These are phyloP conservation scores for Ziziphus jujuba DNA, from an alignment of 306 rosid genomes.

Conservation along the genomic window DNA sequence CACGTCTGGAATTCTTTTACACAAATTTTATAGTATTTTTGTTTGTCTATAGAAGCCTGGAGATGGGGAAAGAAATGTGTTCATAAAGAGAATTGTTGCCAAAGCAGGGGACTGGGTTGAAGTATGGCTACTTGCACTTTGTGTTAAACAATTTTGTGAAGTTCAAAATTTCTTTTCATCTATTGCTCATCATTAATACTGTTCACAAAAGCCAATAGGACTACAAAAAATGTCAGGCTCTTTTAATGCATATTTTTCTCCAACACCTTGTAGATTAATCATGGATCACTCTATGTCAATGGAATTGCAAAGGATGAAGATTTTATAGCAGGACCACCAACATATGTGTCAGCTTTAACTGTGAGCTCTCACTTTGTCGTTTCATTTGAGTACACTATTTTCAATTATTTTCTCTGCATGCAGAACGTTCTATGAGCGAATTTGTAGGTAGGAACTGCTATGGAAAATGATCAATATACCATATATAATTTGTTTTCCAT, in stretches of 20 bases:
- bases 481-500: too few relatives aligned
- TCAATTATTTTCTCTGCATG: neutral
- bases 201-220: slow-evolving; percentile 3
- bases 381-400: slow-evolving; percentile 18
- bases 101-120: slow-evolving; percentile 79
- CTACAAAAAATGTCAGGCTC: slow-evolving; percentile 14
- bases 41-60: slow-evolving; percentile 47
- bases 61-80: slow-evolving; percentile 43
- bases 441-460: slow-evolving; percentile 2
- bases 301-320: slow-evolving; percentile 67
- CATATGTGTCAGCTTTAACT: slow-evolving; percentile 43
- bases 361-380: slow-evolving; percentile 40
- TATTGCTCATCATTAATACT: neutral
- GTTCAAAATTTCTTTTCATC: neutral
- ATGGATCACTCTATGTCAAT: slow-evolving; percentile 70
- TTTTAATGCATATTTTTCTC: slow-evolving; percentile 16
- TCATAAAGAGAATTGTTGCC: slow-evolving; percentile 88
- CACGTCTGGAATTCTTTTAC: slow-evolving; percentile 10
- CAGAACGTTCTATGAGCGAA: neutral
- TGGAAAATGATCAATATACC: neutral
- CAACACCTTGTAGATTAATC: slow-evolving; percentile 46
- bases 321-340: slow-evolving; percentile 56
- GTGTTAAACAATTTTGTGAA: neutral
- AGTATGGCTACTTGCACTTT: slow-evolving; percentile 36
- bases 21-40: slow-evolving; percentile 8